A percentile compares a stretch with the other conserved stretches of the same genome.
Evolutionary conservation across 164 flowering plant species (phyloP).

Genomic region (Kalanchoe fedtschenkoi): DNA sequence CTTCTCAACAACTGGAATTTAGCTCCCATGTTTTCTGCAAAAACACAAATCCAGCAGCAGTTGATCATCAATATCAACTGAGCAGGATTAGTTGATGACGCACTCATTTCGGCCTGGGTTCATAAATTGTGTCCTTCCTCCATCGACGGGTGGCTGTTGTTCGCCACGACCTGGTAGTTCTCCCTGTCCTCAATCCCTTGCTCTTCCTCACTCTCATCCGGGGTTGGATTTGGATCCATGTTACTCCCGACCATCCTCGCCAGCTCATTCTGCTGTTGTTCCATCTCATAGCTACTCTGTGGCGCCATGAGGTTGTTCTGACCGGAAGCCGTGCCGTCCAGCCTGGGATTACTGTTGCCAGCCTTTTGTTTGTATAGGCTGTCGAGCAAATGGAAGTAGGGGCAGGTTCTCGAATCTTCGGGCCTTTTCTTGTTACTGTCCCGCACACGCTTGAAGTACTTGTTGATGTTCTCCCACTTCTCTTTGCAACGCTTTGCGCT

Average conservation of each 20-base stretch:
- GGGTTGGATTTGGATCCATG: not conserved
- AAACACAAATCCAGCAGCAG: no score
- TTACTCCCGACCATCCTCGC: conserved; percentile 8
- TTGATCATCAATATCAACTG: no score
- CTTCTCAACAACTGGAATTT: conserved; percentile 1
- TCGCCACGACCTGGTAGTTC: no score
- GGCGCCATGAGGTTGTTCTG: not conserved
- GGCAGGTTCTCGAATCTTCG: conserved; percentile 58
- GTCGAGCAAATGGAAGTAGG: conserved; percentile 54
- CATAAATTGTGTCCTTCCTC: no score
- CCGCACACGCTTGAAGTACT: conserved; percentile 54
- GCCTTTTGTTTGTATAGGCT: conserved; percentile 32
- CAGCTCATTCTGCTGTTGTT: conserved; percentile 6
- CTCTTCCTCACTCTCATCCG: conserved; percentile 10
- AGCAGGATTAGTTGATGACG: no score
- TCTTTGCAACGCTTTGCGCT: conserved; percentile 60
- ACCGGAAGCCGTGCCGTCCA: not conserved
- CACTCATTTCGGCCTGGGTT: not conserved
- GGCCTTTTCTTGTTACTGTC: conserved; percentile 48
- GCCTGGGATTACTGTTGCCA: not conserved
- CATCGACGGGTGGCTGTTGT: no score
- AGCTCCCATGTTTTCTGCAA: not conserved
- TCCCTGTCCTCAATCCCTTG: conserved; percentile 11
- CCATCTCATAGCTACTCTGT: not conserved
- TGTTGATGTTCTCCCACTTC: conserved; percentile 76